These are phyloP conservation scores for Pyrenochaeta sp. DNA, from an alignment of 2,329 filamentous ascomycete genomes.

Conservation along the genomic window DNA sequence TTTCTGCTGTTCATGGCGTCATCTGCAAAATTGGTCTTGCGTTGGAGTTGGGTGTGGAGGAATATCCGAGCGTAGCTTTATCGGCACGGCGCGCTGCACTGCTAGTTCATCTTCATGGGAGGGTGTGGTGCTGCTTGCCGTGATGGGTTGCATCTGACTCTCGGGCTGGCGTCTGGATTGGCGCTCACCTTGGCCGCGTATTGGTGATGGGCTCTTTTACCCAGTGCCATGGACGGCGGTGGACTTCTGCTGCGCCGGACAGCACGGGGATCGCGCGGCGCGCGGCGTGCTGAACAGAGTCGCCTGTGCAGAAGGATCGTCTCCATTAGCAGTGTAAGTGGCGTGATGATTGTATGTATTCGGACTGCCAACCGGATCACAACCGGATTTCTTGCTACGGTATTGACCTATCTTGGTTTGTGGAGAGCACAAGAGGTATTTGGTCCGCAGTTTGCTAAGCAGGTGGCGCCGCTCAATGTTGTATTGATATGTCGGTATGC, in stretches of 20 bases:
- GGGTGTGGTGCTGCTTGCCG: conserved; percentile 9
- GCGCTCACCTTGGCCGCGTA: conserved; percentile 7
- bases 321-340: neutral
- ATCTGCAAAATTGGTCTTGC: neutral
- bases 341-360: conserved; percentile 1
- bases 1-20: conserved; percentile 14
- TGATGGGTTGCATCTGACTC: conserved; percentile 2
- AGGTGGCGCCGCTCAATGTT: conserved; percentile 5
- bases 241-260: conserved; percentile 1
- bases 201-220: conserved; percentile 1
- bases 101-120: conserved; percentile 1
- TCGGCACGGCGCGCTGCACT: conserved; percentile 4
- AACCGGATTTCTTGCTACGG: no score
- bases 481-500: neutral
- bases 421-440: conserved; percentile 1
- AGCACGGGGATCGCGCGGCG: neutral
- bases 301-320: neutral
- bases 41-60: conserved; percentile 1
- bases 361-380: neutral
- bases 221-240: conserved; percentile 3
- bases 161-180: conserved; percentile 11
- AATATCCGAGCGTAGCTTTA: neutral
- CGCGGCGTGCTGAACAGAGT: neutral
- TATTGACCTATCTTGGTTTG: neutral
- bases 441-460: neutral